Evolutionary conservation across 148 eudicot species (phyloP).

Genomic region (Rhododendron simsii): DNA sequence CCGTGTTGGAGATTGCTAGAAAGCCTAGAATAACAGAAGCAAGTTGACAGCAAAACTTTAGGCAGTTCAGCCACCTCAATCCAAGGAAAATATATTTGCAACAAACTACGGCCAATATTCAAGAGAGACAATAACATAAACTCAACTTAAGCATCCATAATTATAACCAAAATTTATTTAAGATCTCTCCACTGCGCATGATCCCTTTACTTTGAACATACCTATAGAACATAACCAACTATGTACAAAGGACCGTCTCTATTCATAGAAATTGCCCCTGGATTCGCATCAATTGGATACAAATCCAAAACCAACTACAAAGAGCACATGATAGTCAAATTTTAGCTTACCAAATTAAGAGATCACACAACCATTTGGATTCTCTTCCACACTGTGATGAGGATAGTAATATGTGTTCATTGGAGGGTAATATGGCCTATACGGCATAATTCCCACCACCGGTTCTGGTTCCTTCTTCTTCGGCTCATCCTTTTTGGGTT

Average conservation of each 20-base stretch:
- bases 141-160: neutral
- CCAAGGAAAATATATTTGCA: neutral
- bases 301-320: constrained; percentile 8
- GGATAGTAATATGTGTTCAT: constrained; percentile 34
- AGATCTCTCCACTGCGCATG: neutral
- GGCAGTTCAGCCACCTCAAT: neutral
- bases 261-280: neutral
- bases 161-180: constrained; percentile 21
- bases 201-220: neutral
- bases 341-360: constrained; percentile 27
- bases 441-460: constrained; percentile 19
- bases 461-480: constrained; percentile 10
- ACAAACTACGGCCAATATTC: neutral
- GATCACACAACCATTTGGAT: constrained; percentile 72
- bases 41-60: neutral
- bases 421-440: constrained; percentile 39
- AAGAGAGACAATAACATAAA: neutral
- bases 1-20: neutral
- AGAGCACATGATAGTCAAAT: neutral
- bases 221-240: constrained; percentile 1
- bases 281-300: constrained; percentile 1
- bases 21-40: neutral
- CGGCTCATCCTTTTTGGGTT: constrained; percentile 30
- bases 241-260: constrained; percentile 13
- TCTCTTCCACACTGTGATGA: constrained; percentile 71